Evolutionary conservation across 371 early-diverging fungal genomes (phyloP), one percentile per base, ranked within the genome.

Genomic region (Mucor sp.): DNA sequence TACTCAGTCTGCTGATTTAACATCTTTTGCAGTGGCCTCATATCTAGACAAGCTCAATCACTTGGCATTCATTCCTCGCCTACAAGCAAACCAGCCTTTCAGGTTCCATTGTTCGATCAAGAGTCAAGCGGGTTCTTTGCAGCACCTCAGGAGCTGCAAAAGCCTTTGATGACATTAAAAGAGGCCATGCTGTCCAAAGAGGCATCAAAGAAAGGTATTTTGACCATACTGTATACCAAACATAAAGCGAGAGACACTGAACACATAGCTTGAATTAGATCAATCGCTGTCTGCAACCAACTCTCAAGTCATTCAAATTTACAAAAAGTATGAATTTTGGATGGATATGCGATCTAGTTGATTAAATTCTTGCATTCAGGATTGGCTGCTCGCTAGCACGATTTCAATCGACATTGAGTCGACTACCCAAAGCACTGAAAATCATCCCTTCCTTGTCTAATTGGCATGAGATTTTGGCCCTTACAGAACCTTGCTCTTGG

Each of bases 351-450:
- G 27, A 27, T 0, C 4, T 27, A 14, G 14, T 47, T 14, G 15
- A 50, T 53, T 53, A 53, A 53, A 27, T 53, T 27, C 14, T 14
- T 27, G 15, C 12, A 3, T 14, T 27, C 6, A 90, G 89, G 70
- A 94, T 99, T 62, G 99, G 97, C 3, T 71, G 89, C 56, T 78
- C 96, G 60, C 75, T 99, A 60, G 85, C 87, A 41, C 88, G 95
- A 19, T 97, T 97, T 88, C 93, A 91, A 69, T 94, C 95, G 9
- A 53, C 53, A 53, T 12, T 14, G 8, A 97, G 97, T 30, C 14
- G 60, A 39, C 15, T 98, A 47, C 99, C 98, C 60, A 97, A 97
- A 79, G 93, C 96, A 14, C 96, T 98, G 88, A 98, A 97, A 82
- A 93, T 98, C 67, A 94, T 98, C 41, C 97, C 97, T 9, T 89